phyloP scores from a whole-genome alignment of 2,329 filamentous ascomycete genomes.

The Bretziella fagacearum region DNA sequence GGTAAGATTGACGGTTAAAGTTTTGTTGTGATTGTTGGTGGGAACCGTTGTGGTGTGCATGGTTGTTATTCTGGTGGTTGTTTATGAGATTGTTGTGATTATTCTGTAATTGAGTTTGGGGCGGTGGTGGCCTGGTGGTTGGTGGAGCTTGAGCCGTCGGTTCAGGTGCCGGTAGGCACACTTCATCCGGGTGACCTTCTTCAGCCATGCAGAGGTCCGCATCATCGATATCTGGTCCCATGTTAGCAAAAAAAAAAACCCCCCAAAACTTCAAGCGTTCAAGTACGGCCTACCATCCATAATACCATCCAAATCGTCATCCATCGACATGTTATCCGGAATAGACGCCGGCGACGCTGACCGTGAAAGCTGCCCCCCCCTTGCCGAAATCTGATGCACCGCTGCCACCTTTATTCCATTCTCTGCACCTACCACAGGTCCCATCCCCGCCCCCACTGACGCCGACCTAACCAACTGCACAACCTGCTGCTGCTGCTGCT shows the following conservation, averaged over 20 bases:
- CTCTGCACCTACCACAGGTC: constrained; percentile 10
- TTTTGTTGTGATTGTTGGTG: constrained; percentile 17
- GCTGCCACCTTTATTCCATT: neutral
- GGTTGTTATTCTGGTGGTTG: neutral
- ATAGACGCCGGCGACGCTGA: constrained; percentile 11
- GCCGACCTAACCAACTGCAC: constrained; percentile 11
- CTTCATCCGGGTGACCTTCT: constrained; percentile 59
- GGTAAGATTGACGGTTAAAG: constrained; percentile 4
- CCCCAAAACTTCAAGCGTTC: too few species aligned
- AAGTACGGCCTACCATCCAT: constrained; percentile 17
- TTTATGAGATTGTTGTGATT: neutral
- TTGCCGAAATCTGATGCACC: constrained; percentile 22
- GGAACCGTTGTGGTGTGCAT: constrained; percentile 12
- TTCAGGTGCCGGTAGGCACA: constrained; percentile 34
- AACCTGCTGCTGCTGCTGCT: neutral
- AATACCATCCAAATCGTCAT: constrained; percentile 17
- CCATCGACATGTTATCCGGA: constrained; percentile 11
- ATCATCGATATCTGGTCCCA: constrained; percentile 49
- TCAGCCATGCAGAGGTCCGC: constrained; percentile 56
- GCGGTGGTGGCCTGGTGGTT: constrained; percentile 1
- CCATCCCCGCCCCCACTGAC: constrained; percentile 21
- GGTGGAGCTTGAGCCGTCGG: neutral
- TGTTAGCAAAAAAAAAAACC: neutral
- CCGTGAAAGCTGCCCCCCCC: constrained; percentile 12
- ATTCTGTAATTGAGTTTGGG: constrained; percentile 10